These are phyloP conservation scores for Candida coquimbonensis DNA, from an alignment of 805 yeast species.

Conservation along the genomic window DNA sequence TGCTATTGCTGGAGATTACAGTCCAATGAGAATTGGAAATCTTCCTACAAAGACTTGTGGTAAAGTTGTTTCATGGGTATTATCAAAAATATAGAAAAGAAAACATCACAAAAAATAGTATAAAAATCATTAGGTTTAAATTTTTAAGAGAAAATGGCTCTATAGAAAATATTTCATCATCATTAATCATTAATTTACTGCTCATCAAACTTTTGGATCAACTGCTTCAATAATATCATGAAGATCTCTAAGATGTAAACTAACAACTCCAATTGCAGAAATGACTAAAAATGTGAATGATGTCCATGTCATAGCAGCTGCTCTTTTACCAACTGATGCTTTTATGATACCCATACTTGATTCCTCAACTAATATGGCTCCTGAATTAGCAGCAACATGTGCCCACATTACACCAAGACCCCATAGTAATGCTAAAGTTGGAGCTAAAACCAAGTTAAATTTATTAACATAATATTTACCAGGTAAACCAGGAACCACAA, in stretches of 20 bases:
- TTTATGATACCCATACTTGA: slow-evolving; percentile 44
- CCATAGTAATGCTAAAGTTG: slow-evolving; percentile 41
- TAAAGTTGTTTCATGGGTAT: slow-evolving; percentile 16
- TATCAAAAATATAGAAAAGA: slow-evolving; percentile 10
- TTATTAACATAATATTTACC: slow-evolving; percentile 22
- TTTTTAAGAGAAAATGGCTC: not conserved
- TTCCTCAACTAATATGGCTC: slow-evolving; percentile 34
- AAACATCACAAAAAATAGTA: too few relatives aligned
- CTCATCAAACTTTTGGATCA: slow-evolving; percentile 14
- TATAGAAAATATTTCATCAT: not conserved
- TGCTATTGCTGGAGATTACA: slow-evolving; percentile 34
- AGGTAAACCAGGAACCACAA: slow-evolving; percentile 45
- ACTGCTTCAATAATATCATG: slow-evolving; percentile 17
- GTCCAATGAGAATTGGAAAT: slow-evolving; percentile 25
- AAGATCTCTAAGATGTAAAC: slow-evolving; percentile 29
- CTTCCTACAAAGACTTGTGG: slow-evolving; percentile 21
- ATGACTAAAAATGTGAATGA: slow-evolving; percentile 43
- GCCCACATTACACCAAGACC: slow-evolving; percentile 61
- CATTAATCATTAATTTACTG: not conserved
- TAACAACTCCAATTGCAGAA: slow-evolving; percentile 32
- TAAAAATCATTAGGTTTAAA: not conserved
- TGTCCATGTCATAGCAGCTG: slow-evolving; percentile 55
- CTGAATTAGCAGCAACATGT: slow-evolving; percentile 47
- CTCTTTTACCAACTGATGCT: slow-evolving; percentile 41
- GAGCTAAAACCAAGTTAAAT: slow-evolving; percentile 27